Evolutionary conservation across 2,329 filamentous ascomycete genomes (phyloP).

Genomic region (Diplodia intermedia): DNA sequence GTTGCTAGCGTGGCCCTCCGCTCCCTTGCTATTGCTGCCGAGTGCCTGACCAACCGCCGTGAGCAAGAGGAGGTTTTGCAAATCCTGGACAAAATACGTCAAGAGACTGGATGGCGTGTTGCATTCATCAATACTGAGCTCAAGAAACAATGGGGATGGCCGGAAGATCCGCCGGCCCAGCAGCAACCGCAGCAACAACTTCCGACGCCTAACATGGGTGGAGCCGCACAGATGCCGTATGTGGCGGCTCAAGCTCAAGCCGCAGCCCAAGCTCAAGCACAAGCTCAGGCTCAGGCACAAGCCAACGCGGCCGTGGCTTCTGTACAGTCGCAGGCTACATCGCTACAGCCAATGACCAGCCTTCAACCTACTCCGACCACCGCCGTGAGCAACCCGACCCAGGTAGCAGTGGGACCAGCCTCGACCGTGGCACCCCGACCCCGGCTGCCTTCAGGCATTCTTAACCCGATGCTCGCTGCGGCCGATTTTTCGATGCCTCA

Average conservation of each 20-base stretch:
- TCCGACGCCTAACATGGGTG: constrained; percentile 34
- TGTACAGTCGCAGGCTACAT: constrained; percentile 29
- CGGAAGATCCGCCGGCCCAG: constrained; percentile 51
- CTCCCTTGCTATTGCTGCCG: constrained; percentile 77
- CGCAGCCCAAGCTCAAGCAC: constrained; percentile 4
- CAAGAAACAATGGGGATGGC: constrained; percentile 80
- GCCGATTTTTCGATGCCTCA: constrained; percentile 80
- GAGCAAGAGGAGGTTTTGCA: constrained; percentile 83
- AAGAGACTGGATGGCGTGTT: constrained; percentile 80
- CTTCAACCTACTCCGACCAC: neutral
- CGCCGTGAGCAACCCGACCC: neutral
- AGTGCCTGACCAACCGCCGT: constrained; percentile 69
- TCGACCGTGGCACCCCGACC: constrained; percentile 37
- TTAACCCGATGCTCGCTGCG: constrained; percentile 73
- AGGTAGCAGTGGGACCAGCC: constrained; percentile 37
- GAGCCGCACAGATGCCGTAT: constrained; percentile 24
- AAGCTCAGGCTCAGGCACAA: constrained; percentile 11
- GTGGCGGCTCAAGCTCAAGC: constrained; percentile 4
- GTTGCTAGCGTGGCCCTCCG: constrained; percentile 80
- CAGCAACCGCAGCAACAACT: constrained; percentile 41
- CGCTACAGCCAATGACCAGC: constrained; percentile 24
- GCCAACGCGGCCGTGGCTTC: constrained; percentile 2
- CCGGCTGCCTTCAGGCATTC: constrained; percentile 57
- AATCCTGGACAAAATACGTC: constrained; percentile 77
- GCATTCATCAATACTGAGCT: constrained; percentile 75